Percentiles rank a stretch among this genome's conserved stretches.
phyloP scores from a whole-genome alignment of 805 yeast genomes.

The Debaryomyces prosopidis region DNA sequence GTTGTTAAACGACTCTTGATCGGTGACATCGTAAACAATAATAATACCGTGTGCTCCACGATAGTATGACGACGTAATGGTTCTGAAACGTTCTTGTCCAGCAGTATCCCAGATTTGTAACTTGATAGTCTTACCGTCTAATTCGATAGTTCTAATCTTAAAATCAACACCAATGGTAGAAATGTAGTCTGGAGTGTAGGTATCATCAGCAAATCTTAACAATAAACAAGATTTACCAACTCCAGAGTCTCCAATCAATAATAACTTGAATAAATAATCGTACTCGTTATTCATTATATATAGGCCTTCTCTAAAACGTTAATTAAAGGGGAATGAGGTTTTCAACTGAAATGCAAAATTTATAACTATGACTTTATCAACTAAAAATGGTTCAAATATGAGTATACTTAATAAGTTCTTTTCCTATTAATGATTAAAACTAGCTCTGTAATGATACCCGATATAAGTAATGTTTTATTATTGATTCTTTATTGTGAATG shows the following conservation, averaged over 20 bases:
- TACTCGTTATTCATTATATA: constrained; percentile 82
- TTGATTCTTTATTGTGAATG: background rate
- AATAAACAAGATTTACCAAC: constrained; percentile 96
- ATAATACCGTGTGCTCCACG: constrained; percentile 99
- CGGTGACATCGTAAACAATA: constrained; percentile 96
- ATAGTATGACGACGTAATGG: constrained; percentile 95
- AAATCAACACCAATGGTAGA: constrained; percentile 98
- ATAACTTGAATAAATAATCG: constrained; percentile 94
- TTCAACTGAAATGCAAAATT: background rate
- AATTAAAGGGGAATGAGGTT: constrained; percentile 4
- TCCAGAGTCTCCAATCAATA: constrained; percentile 97
- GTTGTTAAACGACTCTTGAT: constrained; percentile 92
- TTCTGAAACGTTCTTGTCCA: constrained; percentile 97
- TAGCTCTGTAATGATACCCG: background rate
- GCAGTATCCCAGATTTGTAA: constrained; percentile 99
- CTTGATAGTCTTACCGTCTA: constrained; percentile 96
- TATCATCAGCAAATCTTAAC: constrained; percentile 94
- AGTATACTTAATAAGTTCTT: background rate
- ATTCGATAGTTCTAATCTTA: constrained; percentile 83
- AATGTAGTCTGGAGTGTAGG: constrained; percentile 94
- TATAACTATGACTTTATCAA: background rate
- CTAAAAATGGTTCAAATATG: background rate
- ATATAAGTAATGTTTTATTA: background rate
- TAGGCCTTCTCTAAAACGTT: background rate
- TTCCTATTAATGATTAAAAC: background rate